Percentiles rank a stretch among this genome's conserved stretches.
Conservation (phyloP, 2,329 filamentous ascomycete genomes). For the Trichoderma asperellum region DNA sequence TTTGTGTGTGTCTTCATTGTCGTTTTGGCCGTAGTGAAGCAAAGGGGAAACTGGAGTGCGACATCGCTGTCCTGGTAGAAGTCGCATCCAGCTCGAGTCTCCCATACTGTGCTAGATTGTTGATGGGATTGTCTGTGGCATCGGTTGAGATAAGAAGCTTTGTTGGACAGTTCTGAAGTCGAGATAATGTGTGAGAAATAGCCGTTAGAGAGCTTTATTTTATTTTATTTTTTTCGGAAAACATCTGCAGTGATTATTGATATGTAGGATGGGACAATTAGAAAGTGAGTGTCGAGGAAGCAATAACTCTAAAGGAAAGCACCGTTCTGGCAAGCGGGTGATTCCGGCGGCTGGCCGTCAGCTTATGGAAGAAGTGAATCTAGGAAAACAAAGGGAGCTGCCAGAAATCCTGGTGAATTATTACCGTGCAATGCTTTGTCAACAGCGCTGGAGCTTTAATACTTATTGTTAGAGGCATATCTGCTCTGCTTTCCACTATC, state of each 20-base stretch:
- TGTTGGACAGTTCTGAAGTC: too few relatives aligned
- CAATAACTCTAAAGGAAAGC: background rate
- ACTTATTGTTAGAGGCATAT: background rate
- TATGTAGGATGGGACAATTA: background rate
- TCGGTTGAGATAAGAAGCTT: background rate
- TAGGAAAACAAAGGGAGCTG: background rate
- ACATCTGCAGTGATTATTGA: background rate
- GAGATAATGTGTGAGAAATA: background rate
- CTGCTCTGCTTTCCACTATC: background rate
- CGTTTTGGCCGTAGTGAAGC: background rate
- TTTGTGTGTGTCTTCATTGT: conserved; percentile 1
- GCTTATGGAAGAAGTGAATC: conserved; percentile 1
- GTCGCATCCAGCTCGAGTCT: conserved; percentile 35
- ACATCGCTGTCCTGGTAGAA: conserved; percentile 34
- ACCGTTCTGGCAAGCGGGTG: background rate
- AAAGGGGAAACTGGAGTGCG: conserved; percentile 32
- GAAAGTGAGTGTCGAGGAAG: background rate
- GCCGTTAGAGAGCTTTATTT: background rate
- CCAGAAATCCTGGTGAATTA: background rate
- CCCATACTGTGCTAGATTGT: conserved; percentile 29
- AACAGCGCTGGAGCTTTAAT: background rate
- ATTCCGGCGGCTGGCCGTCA: conserved; percentile 7
- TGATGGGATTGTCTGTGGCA: too few relatives aligned
- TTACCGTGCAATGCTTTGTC: background rate
- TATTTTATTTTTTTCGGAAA: background rate